phyloP scores from a whole-genome alignment of 306 rosid genomes.

The Prunus fruticosa region DNA sequence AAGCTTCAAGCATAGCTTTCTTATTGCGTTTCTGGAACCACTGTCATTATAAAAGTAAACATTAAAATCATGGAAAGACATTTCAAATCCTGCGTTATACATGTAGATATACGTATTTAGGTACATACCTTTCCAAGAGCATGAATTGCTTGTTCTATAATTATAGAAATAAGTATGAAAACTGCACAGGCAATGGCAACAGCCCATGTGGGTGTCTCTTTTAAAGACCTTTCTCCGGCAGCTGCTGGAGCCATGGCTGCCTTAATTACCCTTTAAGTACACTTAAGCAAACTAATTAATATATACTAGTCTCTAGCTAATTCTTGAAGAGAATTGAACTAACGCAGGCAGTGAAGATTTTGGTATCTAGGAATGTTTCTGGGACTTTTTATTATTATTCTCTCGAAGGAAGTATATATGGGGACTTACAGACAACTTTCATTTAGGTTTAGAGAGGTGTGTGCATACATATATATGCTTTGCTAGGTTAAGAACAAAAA shows the following conservation, averaged over 20 bases:
- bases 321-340: not conserved
- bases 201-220: slow-evolving; percentile 74
- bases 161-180: slow-evolving; percentile 44
- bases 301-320: not conserved
- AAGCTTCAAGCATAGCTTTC: slow-evolving; percentile 71
- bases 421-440: not conserved
- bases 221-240: slow-evolving; percentile 42
- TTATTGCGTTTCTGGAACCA: slow-evolving; percentile 59
- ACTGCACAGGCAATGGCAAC: slow-evolving; percentile 62
- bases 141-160: slow-evolving; percentile 63
- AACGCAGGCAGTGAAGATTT: too few species aligned
- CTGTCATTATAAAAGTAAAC: slow-evolving; percentile 22
- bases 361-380: too few species aligned
- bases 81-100: not conserved
- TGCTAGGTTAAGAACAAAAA: too few species aligned
- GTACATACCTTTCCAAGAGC: slow-evolving; percentile 53
- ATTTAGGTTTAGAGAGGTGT: not conserved
- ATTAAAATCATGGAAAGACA: not conserved
- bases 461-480: not conserved
- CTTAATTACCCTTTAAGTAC: not conserved
- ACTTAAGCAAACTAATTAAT: not conserved
- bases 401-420: too few species aligned
- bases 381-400: too few species aligned
- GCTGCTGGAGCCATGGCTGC: slow-evolving; percentile 21
- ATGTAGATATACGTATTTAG: not conserved